Percentiles rank a stretch among this genome's conserved stretches.
Conservation (phyloP, 257 asterid species). For the Solanum chiquidenum region DNA sequence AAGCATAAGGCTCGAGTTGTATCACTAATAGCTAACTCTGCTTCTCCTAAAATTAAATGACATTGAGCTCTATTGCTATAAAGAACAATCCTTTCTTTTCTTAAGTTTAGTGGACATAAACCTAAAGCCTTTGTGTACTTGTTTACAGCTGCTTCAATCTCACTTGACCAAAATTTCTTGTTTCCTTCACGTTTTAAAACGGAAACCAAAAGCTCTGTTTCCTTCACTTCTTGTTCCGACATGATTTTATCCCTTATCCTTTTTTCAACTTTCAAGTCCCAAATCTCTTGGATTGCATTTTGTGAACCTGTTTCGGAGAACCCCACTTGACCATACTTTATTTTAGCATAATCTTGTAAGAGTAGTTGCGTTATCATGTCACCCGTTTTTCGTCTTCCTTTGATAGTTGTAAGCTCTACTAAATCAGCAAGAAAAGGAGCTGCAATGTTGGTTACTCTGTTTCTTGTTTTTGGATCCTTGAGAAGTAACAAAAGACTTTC, state of each 20-base stretch:
- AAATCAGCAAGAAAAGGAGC: constrained; percentile 19
- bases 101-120: constrained; percentile 20
- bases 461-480: constrained; percentile 12
- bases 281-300: constrained; percentile 4
- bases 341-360: constrained; percentile 11
- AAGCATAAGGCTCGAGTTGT: constrained; percentile 25
- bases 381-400: constrained; percentile 4
- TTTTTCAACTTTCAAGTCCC: constrained; percentile 21
- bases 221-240: constrained; percentile 7
- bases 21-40: constrained; percentile 19
- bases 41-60: constrained; percentile 11
- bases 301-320: background rate
- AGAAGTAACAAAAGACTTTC: constrained; percentile 18
- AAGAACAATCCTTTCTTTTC: constrained; percentile 20
- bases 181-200: constrained; percentile 23
- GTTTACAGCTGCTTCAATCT: constrained; percentile 3
- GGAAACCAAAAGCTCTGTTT: background rate
- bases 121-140: constrained; percentile 12
- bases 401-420: constrained; percentile 14
- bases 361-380: constrained; percentile 11
- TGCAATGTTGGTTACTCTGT: background rate
- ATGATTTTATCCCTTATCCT: constrained; percentile 9
- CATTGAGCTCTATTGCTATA: constrained; percentile 30
- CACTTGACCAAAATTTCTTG: constrained; percentile 14
- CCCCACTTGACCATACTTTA: constrained; percentile 3